Evolutionary conservation across 1,139 yeast species (phyloP).

Genomic region (Kodamaea derodonti): DNA sequence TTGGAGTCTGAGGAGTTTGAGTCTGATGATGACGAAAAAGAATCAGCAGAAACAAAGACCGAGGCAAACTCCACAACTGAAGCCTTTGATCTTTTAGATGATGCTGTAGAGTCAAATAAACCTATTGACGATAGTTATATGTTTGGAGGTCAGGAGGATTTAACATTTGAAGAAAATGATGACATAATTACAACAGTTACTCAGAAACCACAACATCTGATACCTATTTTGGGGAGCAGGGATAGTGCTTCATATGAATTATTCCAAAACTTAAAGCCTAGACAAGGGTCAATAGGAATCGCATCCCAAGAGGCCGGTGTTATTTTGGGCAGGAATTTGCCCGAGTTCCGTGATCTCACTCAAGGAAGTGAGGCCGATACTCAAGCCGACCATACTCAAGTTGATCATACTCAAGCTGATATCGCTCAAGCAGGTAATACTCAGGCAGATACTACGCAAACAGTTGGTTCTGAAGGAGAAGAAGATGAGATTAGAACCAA

Average conservation of each 20-base stretch:
- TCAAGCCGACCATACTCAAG: conserved; percentile 19
- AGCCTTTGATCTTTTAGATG: conserved; percentile 11
- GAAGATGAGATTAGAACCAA: conserved; percentile 5
- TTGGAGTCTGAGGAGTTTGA: conserved; percentile 17
- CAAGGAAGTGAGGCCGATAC: conserved; percentile 13
- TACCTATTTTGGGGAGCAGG: neutral
- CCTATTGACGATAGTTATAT: conserved; percentile 31
- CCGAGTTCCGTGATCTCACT: conserved; percentile 21
- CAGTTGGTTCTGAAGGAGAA: conserved; percentile 2
- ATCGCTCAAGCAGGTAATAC: conserved; percentile 1
- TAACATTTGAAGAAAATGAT: conserved; percentile 13
- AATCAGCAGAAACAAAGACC: conserved; percentile 11
- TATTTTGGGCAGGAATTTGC: conserved; percentile 11
- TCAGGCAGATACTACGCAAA: conserved; percentile 1
- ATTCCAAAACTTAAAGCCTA: conserved; percentile 31
- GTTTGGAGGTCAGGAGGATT: conserved; percentile 27
- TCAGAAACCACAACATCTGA: conserved; percentile 7
- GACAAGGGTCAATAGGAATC: conserved; percentile 8
- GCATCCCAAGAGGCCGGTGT: conserved; percentile 9
- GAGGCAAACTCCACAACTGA: conserved; percentile 14
- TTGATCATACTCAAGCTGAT: conserved; percentile 7
- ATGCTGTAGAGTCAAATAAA: neutral
- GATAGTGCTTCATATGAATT: conserved; percentile 13
- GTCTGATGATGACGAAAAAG: conserved; percentile 9
- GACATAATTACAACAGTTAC: conserved; percentile 16